These are phyloP conservation scores for Sarcocystis neurona DNA, from an alignment of 169 alveolate genomes.

Conservation along the genomic window DNA sequence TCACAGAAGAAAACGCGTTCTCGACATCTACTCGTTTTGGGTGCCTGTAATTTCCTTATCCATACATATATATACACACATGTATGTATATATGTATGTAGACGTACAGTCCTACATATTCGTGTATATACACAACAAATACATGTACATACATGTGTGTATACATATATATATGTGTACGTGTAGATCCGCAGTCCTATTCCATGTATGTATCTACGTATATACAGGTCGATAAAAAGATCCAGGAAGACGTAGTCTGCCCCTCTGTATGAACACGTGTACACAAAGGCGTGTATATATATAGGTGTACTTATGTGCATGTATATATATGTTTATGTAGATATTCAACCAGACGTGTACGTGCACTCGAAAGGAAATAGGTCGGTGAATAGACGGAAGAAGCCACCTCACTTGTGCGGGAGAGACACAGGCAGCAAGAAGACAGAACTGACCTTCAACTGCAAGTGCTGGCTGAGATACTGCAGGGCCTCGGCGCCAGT, in stretches of 20 bases:
- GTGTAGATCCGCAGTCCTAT: too few species aligned
- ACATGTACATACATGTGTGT: too few species aligned
- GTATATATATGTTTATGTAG: background rate
- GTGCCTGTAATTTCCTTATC: too few species aligned
- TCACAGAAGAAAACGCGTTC: too few species aligned
- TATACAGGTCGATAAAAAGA: background rate
- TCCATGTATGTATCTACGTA: too few species aligned
- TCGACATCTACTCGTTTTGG: too few species aligned
- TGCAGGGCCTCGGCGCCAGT: slow-evolving; percentile 78
- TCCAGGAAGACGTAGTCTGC: background rate
- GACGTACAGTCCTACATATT: too few species aligned
- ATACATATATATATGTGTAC: too few species aligned
- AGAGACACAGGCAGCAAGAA: background rate
- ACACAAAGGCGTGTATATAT: background rate
- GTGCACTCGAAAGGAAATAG: background rate
- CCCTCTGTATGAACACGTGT: background rate
- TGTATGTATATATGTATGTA: too few species aligned
- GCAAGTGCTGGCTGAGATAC: slow-evolving; percentile 45
- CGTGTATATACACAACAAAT: too few species aligned
- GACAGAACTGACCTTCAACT: slow-evolving; percentile 21
- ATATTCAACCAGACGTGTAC: background rate
- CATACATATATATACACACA: too few species aligned
- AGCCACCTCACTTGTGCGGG: background rate
- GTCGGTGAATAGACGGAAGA: background rate
- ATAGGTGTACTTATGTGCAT: background rate